Evolutionary conservation across 306 rosid genomes (phyloP), one percentile per base, ranked within the genome.

Genomic region (Mimosa pudica): DNA sequence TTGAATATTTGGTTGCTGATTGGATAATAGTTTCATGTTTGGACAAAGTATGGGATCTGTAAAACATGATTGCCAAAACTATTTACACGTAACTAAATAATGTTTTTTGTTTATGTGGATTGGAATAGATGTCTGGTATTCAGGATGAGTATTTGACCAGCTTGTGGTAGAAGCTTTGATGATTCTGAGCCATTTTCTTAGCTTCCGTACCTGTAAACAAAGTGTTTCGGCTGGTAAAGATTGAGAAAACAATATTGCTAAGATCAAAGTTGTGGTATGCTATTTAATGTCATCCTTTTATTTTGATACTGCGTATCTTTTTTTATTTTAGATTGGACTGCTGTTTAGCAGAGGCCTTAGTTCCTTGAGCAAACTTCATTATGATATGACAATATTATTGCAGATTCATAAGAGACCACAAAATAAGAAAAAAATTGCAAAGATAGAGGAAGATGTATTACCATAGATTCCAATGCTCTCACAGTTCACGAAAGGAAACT

Each of bases 341-440:
- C 30, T 24, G 30, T 24, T 24, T 24, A 24, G 30, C 30, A 24
- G 30, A 24, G 30, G 30, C 30, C 30, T 24, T 24, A 24, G 30
- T 24, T 24, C 30, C 30, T 24, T 24, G 30, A 24, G 30, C 30
- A 24, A 24, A 24, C 30, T 24, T 24, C 30, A 24, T 24, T 24
- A 24, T 70, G 72, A 54, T 32, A 68, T 52, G 68, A 17, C 44
- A 58, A 41, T 73, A 61, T 58, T 13, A 7, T 70, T 89, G 75
- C 92, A 92, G 97, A 93, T 92, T 71, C 90, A 95, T 79, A 92
- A 90, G 92, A 87, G 97, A 85, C 97, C 97, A 6, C 81, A 87
- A 7, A 92, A 92, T 78, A 90, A 86, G 85, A 92, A 82, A 83
- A 95, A 92, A 89, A 83, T 84, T 4, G 69, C 88, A 49, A 92